Conservation (phyloP, 2,329 filamentous ascomycete genomes). For the Cryphonectria naterciae region DNA sequence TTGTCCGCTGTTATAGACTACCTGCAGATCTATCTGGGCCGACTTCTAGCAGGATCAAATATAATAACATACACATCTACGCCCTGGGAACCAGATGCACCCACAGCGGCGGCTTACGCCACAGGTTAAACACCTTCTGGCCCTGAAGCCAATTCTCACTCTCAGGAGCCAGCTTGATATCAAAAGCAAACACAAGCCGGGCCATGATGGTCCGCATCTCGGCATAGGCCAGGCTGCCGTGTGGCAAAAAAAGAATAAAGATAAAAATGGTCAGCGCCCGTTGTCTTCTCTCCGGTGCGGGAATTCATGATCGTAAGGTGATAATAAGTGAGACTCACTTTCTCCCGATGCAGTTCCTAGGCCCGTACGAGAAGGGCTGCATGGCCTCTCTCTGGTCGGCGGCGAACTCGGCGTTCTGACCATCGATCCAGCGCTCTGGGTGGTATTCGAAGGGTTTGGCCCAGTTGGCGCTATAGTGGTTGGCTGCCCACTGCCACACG, state of each 20-base stretch:
- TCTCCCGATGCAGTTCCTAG: slow-evolving; percentile 47
- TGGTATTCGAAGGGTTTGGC: slow-evolving; percentile 38
- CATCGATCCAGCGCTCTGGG: slow-evolving; percentile 42
- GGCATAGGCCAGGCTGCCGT: slow-evolving; percentile 45
- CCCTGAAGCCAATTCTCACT: slow-evolving; percentile 41
- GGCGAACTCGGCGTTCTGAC: slow-evolving; percentile 30
- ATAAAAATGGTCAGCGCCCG: neutral
- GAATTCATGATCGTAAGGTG: too few species aligned
- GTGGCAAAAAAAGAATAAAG: neutral
- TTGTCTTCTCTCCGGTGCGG: neutral
- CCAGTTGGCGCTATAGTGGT: slow-evolving; percentile 42
- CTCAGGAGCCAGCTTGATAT: slow-evolving; percentile 43
- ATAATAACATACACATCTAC: neutral
- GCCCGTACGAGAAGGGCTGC: slow-evolving; percentile 45
- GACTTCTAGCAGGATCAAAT: neutral
- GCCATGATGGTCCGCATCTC: slow-evolving; percentile 54
- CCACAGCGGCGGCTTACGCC: slow-evolving; percentile 34
- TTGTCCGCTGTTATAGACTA: too few species aligned
- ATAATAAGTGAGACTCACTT: slow-evolving; percentile 36
- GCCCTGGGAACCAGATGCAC: slow-evolving; percentile 13
- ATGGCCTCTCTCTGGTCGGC: slow-evolving; percentile 38
- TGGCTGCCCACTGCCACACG: slow-evolving; percentile 39
- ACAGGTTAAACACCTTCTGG: slow-evolving; percentile 39
- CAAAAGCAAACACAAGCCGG: slow-evolving; percentile 50
- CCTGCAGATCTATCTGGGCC: neutral